phyloP scores from a whole-genome alignment of 2,329 filamentous ascomycete species.

The Cercospora sp. region DNA sequence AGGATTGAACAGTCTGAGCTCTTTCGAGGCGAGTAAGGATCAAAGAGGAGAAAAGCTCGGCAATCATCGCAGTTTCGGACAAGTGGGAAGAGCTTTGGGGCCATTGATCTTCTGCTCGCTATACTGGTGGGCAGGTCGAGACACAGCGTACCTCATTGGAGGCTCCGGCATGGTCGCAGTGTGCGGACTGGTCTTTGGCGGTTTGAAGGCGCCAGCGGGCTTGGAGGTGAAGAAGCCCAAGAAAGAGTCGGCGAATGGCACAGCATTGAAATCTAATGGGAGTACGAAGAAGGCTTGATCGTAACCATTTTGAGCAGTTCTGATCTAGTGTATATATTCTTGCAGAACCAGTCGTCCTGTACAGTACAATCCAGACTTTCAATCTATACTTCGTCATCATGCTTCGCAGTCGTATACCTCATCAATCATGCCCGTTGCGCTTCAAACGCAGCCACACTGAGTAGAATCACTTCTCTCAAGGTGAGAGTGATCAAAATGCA shows the following conservation, averaged over 20 bases:
- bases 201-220: conserved; percentile 63
- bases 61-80: conserved; percentile 75
- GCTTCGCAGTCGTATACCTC: not conserved
- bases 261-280: conserved; percentile 17
- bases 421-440: not conserved
- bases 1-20: conserved; percentile 85
- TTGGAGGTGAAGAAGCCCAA: conserved; percentile 24
- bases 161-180: conserved; percentile 78
- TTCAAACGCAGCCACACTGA: not conserved
- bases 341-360: not conserved
- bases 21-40: conserved; percentile 76
- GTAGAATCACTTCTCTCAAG: not conserved
- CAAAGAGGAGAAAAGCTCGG: conserved; percentile 88
- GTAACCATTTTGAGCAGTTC: not conserved
- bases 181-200: conserved; percentile 66
- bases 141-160: conserved; percentile 79
- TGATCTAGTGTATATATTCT: conserved; percentile 3
- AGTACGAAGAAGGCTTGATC: conserved; percentile 23
- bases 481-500: conserved; percentile 37
- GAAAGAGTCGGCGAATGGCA: conserved; percentile 12
- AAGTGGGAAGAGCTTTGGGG: conserved; percentile 82
- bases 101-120: conserved; percentile 89
- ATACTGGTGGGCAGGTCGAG: conserved; percentile 97
- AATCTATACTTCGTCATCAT: not conserved
- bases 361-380: not conserved